Conservation (phyloP, 2,329 filamentous ascomycete species). For the Cladobotryum protrusum region DNA sequence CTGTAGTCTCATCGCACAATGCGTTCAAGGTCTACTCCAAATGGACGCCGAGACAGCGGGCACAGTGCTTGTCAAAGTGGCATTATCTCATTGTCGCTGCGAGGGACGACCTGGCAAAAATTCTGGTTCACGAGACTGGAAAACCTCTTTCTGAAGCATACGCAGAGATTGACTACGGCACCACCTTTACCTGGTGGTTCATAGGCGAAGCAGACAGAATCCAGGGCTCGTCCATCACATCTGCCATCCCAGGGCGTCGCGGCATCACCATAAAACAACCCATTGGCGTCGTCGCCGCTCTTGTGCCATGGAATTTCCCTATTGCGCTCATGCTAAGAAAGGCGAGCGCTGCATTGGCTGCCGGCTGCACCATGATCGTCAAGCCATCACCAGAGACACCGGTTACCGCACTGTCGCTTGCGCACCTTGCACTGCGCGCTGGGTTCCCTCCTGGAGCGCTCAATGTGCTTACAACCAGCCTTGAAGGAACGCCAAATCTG, state of each 20-base stretch:
- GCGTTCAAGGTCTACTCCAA: conserved; percentile 34
- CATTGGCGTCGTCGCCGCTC: conserved; percentile 28
- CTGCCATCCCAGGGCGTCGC: conserved; percentile 55
- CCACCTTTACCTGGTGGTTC: conserved; percentile 52
- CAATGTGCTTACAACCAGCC: conserved; percentile 40
- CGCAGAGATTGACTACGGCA: conserved; percentile 50
- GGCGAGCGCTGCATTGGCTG: conserved; percentile 53
- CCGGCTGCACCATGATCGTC: conserved; percentile 69
- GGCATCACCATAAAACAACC: conserved; percentile 61
- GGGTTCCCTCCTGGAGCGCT: conserved; percentile 72
- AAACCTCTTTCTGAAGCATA: conserved; percentile 50
- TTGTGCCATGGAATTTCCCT: conserved; percentile 53
- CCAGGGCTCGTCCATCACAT: conserved; percentile 54
- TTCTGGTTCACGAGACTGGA: conserved; percentile 46
- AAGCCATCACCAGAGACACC: conserved; percentile 72
- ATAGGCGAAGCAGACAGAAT: conserved; percentile 42
- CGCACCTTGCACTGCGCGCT: conserved; percentile 60
- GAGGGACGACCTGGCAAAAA: conserved; percentile 33
- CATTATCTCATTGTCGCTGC: conserved; percentile 29
- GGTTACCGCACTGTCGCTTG: conserved; percentile 63
- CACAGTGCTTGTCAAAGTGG: conserved; percentile 31
- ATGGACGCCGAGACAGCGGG: conserved; percentile 29
- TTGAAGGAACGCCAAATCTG: conserved; percentile 38
- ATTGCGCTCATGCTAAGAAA: conserved; percentile 45
- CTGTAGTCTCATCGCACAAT: conserved; percentile 29